Evolutionary conservation across 1,284 basidiomycete genomes (phyloP), one percentile per base, ranked within the genome.

Genomic region (Austropuccinia psidii): DNA sequence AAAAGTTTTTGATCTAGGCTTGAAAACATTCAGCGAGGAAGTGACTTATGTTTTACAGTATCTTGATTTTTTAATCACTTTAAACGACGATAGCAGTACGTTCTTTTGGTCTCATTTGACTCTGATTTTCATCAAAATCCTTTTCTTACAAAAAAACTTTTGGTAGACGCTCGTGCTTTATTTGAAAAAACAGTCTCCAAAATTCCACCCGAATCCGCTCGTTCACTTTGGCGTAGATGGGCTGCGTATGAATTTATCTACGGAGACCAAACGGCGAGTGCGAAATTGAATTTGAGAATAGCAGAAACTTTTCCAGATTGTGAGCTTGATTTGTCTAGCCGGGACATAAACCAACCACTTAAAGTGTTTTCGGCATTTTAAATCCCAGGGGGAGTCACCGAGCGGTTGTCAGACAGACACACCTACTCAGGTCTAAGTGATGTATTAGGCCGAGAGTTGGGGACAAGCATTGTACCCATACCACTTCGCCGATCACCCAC

Each of bases 161-260:
- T n/a, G n/a, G n/a, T 76, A 95, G 94, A 98, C 82, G 95, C 94
- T 0, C 88, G 95, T 54, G 94, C 95, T 0, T 83, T 98, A 31
- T 98, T 99, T 79, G 95, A 98, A 81, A 87, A 91, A 52, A 88
- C 90, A 13, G 89, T 93, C 43, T 84, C 85, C 6, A 83, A 82
- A 13, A 93, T 98, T 79, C 80, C 89, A 0, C 84, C 92, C 4
- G 90, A 91, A 47, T 86, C 87, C 49, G 91, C 93, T 13, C 85
- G 90, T 54, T 87, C 89, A 0, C 84, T 98, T 17, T 98, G 94
- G 94, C 91, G 97, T 78, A 86, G 90, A 58, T 98, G 95, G 96
- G 88, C 91, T 2, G 85, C 89, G 74, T 96, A 96, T 82, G 93
- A 97, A 81, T 96, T 95, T 83, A 89, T 91, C 79, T 98, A 91